Percentiles rank a stretch among this genome's conserved stretches.
phyloP scores from a whole-genome alignment of 2,329 filamentous ascomycete genomes.

The Seiridium unicorne region DNA sequence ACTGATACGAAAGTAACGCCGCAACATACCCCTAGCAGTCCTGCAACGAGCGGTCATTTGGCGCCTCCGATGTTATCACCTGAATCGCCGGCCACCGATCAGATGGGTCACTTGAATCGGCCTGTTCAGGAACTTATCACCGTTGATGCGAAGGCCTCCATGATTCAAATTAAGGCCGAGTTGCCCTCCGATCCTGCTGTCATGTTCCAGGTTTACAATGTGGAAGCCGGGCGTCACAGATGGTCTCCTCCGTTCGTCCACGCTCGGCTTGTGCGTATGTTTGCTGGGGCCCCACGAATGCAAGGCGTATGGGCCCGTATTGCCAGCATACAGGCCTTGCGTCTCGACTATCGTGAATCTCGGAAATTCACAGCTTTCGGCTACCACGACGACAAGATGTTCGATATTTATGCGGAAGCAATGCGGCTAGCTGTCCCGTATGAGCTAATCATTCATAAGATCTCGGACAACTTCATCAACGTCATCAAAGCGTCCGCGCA shows the following conservation, averaged over 20 bases:
- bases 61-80: slow-evolving; percentile 35
- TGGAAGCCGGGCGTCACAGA: slow-evolving; percentile 81
- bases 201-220: slow-evolving; percentile 82
- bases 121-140: slow-evolving; percentile 66
- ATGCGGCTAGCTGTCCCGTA: slow-evolving; percentile 87
- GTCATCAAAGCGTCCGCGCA: slow-evolving; percentile 84
- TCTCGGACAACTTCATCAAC: slow-evolving; percentile 93
- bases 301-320: slow-evolving; percentile 82
- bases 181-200: slow-evolving; percentile 88
- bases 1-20: slow-evolving; percentile 28
- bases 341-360: slow-evolving; percentile 77
- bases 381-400: slow-evolving; percentile 71
- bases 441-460: slow-evolving; percentile 82
- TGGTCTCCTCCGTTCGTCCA: slow-evolving; percentile 83
- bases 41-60: slow-evolving; percentile 27
- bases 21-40: slow-evolving; percentile 20
- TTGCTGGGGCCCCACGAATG: slow-evolving; percentile 83
- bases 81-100: slow-evolving; percentile 25
- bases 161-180: slow-evolving; percentile 84
- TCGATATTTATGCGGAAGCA: slow-evolving; percentile 82
- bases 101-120: slow-evolving; percentile 31
- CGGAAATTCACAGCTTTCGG: slow-evolving; percentile 62
- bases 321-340: slow-evolving; percentile 76
- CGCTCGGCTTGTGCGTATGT: slow-evolving; percentile 77
- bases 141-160: slow-evolving; percentile 75